Evolutionary conservation across 169 alveolate species (phyloP).

Genomic region (Plasmodium gallinaceum): DNA sequence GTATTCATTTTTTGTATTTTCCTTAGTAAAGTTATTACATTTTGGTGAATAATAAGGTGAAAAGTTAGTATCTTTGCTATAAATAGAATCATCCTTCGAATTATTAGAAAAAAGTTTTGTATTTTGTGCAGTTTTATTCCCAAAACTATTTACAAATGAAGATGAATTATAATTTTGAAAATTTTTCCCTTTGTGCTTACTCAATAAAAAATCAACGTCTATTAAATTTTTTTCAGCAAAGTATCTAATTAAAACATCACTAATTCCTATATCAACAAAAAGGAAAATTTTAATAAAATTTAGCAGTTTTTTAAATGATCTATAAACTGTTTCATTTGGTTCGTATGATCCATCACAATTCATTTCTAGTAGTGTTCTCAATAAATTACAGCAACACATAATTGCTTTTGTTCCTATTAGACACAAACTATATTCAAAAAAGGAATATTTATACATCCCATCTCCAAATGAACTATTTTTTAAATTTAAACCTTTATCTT

Average conservation of each 20-base stretch:
- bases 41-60: background rate
- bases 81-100: background rate
- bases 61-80: background rate
- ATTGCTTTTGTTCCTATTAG: constrained; percentile 81
- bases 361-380: constrained; percentile 78
- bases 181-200: background rate
- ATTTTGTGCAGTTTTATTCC: background rate
- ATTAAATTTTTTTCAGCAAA: constrained; percentile 24
- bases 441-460: constrained; percentile 13
- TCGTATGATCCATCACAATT: constrained; percentile 74
- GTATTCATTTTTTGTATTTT: constrained; percentile 18
- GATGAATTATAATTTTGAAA: background rate
- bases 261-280: constrained; percentile 78
- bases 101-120: constrained; percentile 1
- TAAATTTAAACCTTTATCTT: background rate
- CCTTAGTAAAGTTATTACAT: background rate
- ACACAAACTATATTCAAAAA: constrained; percentile 66
- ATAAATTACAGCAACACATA: constrained; percentile 75
- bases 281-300: constrained; percentile 75
- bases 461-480: constrained; percentile 1
- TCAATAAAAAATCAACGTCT: constrained; percentile 11
- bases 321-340: constrained; percentile 41
- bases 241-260: constrained; percentile 24
- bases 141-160: constrained; percentile 41
- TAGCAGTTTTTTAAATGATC: constrained; percentile 68